A percentile compares a stretch with the other conserved stretches of the same genome.
These are phyloP conservation scores for Eucalyptus pumila DNA, from an alignment of 345 rosid genomes.

Conservation along the genomic window DNA sequence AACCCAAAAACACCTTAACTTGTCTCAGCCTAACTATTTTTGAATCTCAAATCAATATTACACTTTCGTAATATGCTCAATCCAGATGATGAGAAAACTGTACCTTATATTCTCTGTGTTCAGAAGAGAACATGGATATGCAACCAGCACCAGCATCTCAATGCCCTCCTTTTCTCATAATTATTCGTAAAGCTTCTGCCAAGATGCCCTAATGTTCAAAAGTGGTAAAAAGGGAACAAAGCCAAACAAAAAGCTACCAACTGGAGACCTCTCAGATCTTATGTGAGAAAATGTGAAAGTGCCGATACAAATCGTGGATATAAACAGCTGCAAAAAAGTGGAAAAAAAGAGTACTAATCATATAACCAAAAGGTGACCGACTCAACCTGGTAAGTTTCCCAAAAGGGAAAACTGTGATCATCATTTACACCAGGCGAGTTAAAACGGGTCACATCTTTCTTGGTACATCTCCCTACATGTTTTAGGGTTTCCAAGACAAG, in stretches of 20 bases:
- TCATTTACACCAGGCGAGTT: neutral
- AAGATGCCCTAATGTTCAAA: neutral
- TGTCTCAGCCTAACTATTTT: neutral
- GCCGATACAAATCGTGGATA: neutral
- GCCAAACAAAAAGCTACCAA: neutral
- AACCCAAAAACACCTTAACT: neutral
- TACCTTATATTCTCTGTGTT: neutral
- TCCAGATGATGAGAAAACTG: neutral
- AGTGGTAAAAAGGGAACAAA: neutral
- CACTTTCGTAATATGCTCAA: neutral
- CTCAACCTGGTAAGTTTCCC: neutral
- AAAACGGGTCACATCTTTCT: neutral
- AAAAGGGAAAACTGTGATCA: neutral
- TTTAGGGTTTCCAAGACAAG: neutral
- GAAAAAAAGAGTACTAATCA: neutral
- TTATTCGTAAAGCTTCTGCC: neutral
- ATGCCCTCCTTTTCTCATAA: neutral
- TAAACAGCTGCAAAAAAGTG: neutral
- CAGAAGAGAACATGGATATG: neutral
- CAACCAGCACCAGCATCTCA: neutral
- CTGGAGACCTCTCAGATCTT: neutral
- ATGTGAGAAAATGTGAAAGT: neutral
- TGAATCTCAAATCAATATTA: neutral
- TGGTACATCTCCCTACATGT: neutral
- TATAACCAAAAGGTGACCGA: neutral